phyloP scores from a whole-genome alignment of 805 yeast genomes.

The Pichia phayaonensis region DNA sequence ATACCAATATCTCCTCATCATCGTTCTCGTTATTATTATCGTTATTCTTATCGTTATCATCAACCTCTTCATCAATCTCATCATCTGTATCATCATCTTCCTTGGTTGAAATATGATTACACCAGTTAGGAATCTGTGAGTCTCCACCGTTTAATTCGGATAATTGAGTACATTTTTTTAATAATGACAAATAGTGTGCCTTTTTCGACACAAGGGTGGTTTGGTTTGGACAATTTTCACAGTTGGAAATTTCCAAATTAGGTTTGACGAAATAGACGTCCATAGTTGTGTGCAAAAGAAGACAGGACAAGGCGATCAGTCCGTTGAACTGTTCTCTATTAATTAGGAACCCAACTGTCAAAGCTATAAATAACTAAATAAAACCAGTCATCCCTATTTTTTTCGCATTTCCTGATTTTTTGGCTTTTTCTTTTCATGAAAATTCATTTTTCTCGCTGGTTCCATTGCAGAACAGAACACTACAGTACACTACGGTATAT shows the following conservation, averaged over 20 bases:
- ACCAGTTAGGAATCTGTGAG: background rate
- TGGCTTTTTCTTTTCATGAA: background rate
- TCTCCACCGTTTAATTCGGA: background rate
- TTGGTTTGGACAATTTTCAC: conserved; percentile 19
- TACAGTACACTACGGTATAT: no score
- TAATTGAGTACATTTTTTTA: conserved; percentile 9
- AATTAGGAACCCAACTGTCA: no score
- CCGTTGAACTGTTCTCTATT: no score
- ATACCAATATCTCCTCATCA: background rate
- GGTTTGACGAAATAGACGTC: conserved; percentile 27
- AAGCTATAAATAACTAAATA: no score
- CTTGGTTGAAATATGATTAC: background rate
- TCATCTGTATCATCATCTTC: background rate
- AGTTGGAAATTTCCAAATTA: conserved; percentile 23
- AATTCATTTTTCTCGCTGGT: background rate
- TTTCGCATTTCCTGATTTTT: background rate
- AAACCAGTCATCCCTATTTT: background rate
- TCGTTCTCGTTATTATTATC: no score
- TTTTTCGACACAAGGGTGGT: conserved; percentile 15
- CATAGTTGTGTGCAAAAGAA: conserved; percentile 18
- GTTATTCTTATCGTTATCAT: no score
- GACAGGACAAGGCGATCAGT: background rate
- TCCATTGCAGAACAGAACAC: background rate
- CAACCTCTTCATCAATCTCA: no score
- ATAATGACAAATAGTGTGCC: conserved; percentile 13